Evolutionary conservation across 176 grass and related monocot genomes (phyloP).

Genomic region (Cocos nucifera): DNA sequence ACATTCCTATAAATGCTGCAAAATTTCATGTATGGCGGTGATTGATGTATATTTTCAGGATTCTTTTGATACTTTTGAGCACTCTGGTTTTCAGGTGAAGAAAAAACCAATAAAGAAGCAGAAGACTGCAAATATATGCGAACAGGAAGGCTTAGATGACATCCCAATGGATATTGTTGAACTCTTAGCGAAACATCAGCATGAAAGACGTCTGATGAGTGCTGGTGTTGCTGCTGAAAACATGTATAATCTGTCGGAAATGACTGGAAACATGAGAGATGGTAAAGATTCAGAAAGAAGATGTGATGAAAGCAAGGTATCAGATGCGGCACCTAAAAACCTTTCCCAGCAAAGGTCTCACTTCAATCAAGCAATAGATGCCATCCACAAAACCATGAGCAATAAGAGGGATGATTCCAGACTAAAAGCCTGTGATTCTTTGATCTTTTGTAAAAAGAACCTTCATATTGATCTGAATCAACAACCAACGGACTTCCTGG

Average conservation of each 20-base stretch:
- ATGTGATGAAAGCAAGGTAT: slow-evolving; percentile 22
- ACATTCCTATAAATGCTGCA: too few species aligned
- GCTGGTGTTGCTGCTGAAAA: slow-evolving; percentile 17
- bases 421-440: slow-evolving; percentile 9
- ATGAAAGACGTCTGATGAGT: slow-evolving; percentile 36
- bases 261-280: slow-evolving; percentile 25
- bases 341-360: slow-evolving; percentile 17
- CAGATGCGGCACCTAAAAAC: slow-evolving; percentile 9
- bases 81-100: slow-evolving; percentile 14
- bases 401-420: slow-evolving; percentile 10
- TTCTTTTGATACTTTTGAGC: too few species aligned
- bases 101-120: slow-evolving; percentile 12
- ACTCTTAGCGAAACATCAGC: slow-evolving; percentile 57
- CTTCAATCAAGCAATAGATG: slow-evolving; percentile 15
- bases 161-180: slow-evolving; percentile 89
- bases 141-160: slow-evolving; percentile 37
- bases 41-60: too few species aligned
- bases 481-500: slow-evolving; percentile 12
- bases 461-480: too few species aligned
- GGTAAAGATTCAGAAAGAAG: slow-evolving; percentile 13
- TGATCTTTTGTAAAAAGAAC: too few species aligned
- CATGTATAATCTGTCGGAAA: neutral
- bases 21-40: too few species aligned
- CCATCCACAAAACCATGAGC: slow-evolving; percentile 13
- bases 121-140: slow-evolving; percentile 20